Evolutionary conservation across 129 eudicot species (phyloP).

Genomic region (Rutidosis leptorrhynchoides): DNA sequence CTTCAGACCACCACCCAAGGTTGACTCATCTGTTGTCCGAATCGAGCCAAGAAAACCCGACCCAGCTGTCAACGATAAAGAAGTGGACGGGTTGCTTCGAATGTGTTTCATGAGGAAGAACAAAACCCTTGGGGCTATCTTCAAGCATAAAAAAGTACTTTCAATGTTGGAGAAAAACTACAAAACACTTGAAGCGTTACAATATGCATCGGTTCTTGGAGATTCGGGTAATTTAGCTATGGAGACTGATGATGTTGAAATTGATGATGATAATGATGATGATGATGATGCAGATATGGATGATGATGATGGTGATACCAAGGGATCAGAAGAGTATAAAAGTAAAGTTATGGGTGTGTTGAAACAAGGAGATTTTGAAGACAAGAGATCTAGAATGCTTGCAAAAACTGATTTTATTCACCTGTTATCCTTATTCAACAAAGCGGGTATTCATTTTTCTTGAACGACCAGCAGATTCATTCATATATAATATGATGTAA

Average conservation of each 20-base stretch:
- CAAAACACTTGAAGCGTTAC: conserved; percentile 72
- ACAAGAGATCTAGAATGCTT: conserved; percentile 77
- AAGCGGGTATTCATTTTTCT: conserved; percentile 83
- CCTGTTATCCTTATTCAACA: conserved; percentile 69
- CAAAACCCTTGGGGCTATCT: conserved; percentile 75
- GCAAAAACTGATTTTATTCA: conserved; percentile 83
- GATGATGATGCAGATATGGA: too few relatives aligned
- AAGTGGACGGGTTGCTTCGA: conserved; percentile 83
- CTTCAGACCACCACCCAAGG: conserved; percentile 91
- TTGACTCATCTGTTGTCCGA: conserved; percentile 84
- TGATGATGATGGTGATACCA: conserved; percentile 48
- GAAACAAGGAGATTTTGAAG: conserved; percentile 56
- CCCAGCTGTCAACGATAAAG: conserved; percentile 67
- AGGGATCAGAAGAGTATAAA: conserved; percentile 57
- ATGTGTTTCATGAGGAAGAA: conserved; percentile 84
- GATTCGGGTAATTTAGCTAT: conserved; percentile 38
- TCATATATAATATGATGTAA: background rate
- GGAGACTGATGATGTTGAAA: too few relatives aligned
- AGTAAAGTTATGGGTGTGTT: conserved; percentile 57
- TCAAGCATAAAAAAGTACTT: conserved; percentile 59
- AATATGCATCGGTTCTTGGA: conserved; percentile 55
- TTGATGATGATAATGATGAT: too few relatives aligned
- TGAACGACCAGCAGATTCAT: background rate
- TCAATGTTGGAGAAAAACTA: conserved; percentile 73
- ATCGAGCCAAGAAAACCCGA: conserved; percentile 91